Evolutionary conservation across 2,329 filamentous ascomycete genomes (phyloP), one percentile per base, ranked within the genome.

Genomic region (Exophiala spinifera): DNA sequence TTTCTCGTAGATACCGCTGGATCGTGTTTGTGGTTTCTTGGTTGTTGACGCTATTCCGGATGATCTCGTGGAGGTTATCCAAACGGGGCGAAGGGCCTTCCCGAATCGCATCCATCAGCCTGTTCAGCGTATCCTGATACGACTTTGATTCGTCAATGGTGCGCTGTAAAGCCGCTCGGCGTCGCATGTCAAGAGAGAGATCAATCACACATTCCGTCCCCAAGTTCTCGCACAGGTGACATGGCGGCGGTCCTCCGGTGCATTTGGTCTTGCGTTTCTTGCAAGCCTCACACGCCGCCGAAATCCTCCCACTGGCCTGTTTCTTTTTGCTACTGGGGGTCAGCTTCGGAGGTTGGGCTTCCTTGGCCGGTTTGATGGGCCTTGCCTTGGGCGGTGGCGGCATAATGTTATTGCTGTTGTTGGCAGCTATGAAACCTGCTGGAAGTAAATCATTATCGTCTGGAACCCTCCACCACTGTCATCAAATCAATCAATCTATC

Each of bases 181-280:
- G 56, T 39, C 59, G 53, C 57, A 59, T 59, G 36, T 61, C 59
- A 13, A 60, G 57, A 15, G 59, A 55, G 11, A 60, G 46, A 42
- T 61, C 57, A 23, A 61, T 61, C 7, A 61, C 46, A 56, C 59
- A 61, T 40, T 61, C 57, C 13, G 57, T 60, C 4, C 51, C 54
- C 1, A 57, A 28, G 10, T 49, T 49, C n/a, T 57, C 25, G 43
- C 59, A 61, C n/a, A 60, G 39, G n/a, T 60, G 51, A 31, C 59
- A 61, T 25, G 59, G 59, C n/a, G 59, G 43, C 15, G 59, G 59
- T 20, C 59, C 57, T 11, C 59, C 59, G 7, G 57, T 55, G 25
- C 59, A 61, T 49, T 57, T 60, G n/a, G 58, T 61, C 40, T 61
- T 61, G 10, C 58, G 49, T 40, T 59, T 61, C 49, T 61, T 61